Percentiles rank a stretch among this genome's conserved stretches.
These are phyloP conservation scores for Podila minutissima DNA, from an alignment of 192 early-diverging fungal genomes.

Conservation along the genomic window DNA sequence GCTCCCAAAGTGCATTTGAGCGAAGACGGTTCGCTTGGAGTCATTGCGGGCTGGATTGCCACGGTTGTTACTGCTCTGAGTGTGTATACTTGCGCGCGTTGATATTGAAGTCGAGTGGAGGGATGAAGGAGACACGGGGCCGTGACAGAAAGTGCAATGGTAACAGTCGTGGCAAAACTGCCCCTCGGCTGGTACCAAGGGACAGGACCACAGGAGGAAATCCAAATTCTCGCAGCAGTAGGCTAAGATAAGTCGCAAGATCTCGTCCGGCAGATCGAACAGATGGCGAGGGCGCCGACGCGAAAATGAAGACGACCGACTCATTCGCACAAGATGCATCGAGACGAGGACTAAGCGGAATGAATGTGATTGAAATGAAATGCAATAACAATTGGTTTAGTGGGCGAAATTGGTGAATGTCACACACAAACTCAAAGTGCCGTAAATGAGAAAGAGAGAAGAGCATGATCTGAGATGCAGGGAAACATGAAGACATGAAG, in stretches of 20 bases:
- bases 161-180: conserved; percentile 35
- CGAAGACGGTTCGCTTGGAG: background rate
- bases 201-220: conserved; percentile 31
- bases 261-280: conserved; percentile 35
- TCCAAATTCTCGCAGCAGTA: conserved; percentile 31
- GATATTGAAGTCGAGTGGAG: background rate
- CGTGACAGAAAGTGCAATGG: conserved; percentile 22
- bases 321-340: conserved; percentile 3
- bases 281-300: conserved; percentile 28
- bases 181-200: conserved; percentile 5
- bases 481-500: no score
- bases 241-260: conserved; percentile 17
- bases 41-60: background rate
- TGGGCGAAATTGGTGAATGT: no score
- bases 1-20: background rate
- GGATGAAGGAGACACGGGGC: background rate
- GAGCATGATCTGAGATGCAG: no score
- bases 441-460: no score
- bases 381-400: no score
- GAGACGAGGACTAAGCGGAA: no score
- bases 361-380: background rate
- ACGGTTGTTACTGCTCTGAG: background rate
- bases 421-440: no score
- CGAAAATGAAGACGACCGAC: conserved; percentile 23
- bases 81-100: background rate